Conservation (phyloP, 139 green algal species). For the Chlamydomonas sp. region DNA sequence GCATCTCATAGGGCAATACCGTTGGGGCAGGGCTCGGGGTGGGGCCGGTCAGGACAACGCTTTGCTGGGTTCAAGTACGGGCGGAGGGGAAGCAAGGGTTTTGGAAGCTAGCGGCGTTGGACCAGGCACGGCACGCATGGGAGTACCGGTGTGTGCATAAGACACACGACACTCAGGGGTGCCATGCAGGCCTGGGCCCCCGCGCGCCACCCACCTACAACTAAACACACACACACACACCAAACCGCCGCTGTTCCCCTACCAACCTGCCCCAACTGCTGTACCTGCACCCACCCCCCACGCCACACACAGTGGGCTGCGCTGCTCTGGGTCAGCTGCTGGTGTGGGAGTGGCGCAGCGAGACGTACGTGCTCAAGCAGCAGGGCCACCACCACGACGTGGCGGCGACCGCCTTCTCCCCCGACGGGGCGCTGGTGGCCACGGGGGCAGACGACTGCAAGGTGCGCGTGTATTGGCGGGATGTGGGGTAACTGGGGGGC, state of each 20-base stretch:
- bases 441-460: slow-evolving; percentile 91
- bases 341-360: slow-evolving; percentile 97
- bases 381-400: slow-evolving; percentile 93
- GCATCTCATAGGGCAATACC: too few relatives aligned
- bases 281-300: not conserved
- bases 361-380: slow-evolving; percentile 92
- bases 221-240: too few relatives aligned
- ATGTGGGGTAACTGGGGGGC: too few relatives aligned
- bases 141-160: too few relatives aligned
- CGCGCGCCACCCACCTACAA: slow-evolving; percentile 18
- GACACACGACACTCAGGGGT: too few relatives aligned
- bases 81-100: too few relatives aligned
- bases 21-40: too few relatives aligned
- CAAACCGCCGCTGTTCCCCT: not conserved
- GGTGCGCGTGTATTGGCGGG: slow-evolving; percentile 37
- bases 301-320: slow-evolving; percentile 68
- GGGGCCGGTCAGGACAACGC: too few relatives aligned
- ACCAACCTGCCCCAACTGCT: not conserved
- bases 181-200: not conserved
- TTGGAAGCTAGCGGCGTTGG: too few relatives aligned
- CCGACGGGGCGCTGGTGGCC: slow-evolving; percentile 84
- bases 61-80: too few relatives aligned
- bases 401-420: slow-evolving; percentile 72
- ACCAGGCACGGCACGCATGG: too few relatives aligned
- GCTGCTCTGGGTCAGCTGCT: slow-evolving; percentile 95